A percentile compares a stretch with the other conserved stretches of the same genome.
These are phyloP conservation scores for Dendrobium catenatum DNA, from an alignment of 106 monocot genomes.

Conservation along the genomic window DNA sequence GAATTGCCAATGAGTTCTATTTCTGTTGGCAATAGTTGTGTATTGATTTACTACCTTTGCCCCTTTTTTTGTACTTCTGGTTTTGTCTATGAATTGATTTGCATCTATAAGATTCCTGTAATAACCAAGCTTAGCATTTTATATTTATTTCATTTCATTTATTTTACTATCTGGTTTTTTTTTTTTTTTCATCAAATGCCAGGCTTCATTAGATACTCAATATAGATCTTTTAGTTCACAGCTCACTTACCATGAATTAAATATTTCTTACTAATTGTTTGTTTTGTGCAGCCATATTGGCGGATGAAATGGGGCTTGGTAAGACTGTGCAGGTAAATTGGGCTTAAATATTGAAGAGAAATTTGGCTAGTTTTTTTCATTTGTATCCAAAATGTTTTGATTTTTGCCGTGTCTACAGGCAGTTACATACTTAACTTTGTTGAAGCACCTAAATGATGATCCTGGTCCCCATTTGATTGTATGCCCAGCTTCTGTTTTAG, in stretches of 20 bases:
- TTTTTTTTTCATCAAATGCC: background rate
- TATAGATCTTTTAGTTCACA: slow-evolving; percentile 1
- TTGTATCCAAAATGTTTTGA: background rate
- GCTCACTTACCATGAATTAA: background rate
- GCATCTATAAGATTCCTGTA: background rate
- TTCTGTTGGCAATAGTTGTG: background rate
- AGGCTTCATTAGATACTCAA: background rate
- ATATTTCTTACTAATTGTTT: slow-evolving; percentile 11
- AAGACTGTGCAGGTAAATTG: slow-evolving; percentile 89
- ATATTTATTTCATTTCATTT: background rate
- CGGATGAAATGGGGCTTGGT: slow-evolving; percentile 99
- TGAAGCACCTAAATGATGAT: slow-evolving; percentile 79
- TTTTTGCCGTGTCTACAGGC: slow-evolving; percentile 44
- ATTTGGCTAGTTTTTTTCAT: background rate
- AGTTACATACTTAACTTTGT: slow-evolving; percentile 77
- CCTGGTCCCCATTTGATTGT: slow-evolving; percentile 96
- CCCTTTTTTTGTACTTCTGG: background rate
- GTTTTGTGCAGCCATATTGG: slow-evolving; percentile 77
- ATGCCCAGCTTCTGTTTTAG: slow-evolving; percentile 92
- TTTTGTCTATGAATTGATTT: background rate
- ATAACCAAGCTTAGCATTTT: background rate
- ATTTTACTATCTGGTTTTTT: background rate
- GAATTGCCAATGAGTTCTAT: background rate
- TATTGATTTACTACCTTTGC: background rate
- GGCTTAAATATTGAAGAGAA: background rate